Percentiles rank a stretch among this genome's conserved stretches.
Conservation (phyloP, 805 yeast species). For the Limtongia smithiae region DNA sequence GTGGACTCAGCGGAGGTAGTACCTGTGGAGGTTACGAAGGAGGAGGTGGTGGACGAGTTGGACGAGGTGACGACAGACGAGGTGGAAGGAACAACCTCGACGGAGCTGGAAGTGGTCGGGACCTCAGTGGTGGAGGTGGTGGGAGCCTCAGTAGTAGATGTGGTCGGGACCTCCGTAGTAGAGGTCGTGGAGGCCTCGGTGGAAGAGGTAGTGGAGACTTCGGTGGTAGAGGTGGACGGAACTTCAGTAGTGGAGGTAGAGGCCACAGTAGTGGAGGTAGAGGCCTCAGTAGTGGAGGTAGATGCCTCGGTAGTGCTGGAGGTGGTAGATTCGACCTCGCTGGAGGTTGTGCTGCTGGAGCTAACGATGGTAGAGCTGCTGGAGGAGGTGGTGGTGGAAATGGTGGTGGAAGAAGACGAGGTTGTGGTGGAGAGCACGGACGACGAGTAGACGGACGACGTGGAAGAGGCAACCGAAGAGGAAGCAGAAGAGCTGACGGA, state of each 20-base stretch:
- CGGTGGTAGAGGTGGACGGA: constrained; percentile 30
- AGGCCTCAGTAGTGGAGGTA: constrained; percentile 29
- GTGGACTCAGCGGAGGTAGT: constrained; percentile 7
- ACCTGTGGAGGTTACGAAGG: constrained; percentile 7
- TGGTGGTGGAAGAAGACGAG: constrained; percentile 12
- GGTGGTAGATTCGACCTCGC: constrained; percentile 13
- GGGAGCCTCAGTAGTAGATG: constrained; percentile 13
- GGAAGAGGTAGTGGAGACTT: constrained; percentile 32
- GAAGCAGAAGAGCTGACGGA: constrained; percentile 5
- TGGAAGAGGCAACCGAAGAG: constrained; percentile 16
- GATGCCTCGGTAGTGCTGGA: constrained; percentile 33
- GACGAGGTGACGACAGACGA: constrained; percentile 19
- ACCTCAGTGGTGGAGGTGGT: too few relatives aligned
- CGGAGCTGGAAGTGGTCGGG: constrained; percentile 24
- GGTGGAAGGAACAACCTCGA: constrained; percentile 23
- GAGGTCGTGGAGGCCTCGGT: constrained; percentile 10
- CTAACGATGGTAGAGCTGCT: constrained; percentile 13
- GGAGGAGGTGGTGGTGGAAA: constrained; percentile 8
- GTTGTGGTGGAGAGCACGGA: constrained; percentile 1
- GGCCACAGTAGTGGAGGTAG: constrained; percentile 17
- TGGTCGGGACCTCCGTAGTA: constrained; percentile 22
- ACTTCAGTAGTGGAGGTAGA: constrained; percentile 19
- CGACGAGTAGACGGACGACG: constrained; percentile 28
- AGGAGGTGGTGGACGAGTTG: not conserved
- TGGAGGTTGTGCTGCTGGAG: constrained; percentile 3